Conservation (phyloP, 352 stramenopile genomes). For the Pythium coloratum region DNA sequence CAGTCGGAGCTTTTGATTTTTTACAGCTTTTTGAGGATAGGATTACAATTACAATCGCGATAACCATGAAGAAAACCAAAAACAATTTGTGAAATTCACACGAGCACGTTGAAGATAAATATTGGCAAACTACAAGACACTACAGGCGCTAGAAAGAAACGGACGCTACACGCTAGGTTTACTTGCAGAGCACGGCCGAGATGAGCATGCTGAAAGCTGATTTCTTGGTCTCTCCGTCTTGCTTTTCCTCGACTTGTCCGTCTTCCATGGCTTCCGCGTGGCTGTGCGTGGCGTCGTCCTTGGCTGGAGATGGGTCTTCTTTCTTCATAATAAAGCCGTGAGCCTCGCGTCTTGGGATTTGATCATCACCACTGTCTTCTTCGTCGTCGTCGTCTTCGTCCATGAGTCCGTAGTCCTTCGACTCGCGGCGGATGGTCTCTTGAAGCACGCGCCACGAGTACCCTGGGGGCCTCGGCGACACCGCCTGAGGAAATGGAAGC, state of each 20-base stretch:
- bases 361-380: constrained; percentile 22
- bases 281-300: background rate
- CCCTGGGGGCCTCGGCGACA: constrained; percentile 33
- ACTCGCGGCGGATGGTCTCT: constrained; percentile 71
- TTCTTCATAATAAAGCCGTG: constrained; percentile 15
- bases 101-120: background rate
- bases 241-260: background rate
- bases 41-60: background rate
- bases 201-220: constrained; percentile 50
- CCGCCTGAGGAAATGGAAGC: constrained; percentile 3
- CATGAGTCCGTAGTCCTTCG: constrained; percentile 53
- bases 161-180: background rate
- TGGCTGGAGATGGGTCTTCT: background rate
- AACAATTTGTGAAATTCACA: background rate
- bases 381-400: constrained; percentile 45
- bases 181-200: constrained; percentile 49
- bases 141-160: too few species aligned
- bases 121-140: background rate
- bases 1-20: background rate
- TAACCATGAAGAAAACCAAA: background rate
- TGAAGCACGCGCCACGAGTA: constrained; percentile 81
- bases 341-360: constrained; percentile 8
- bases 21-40: constrained; percentile 4
- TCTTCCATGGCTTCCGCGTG: background rate
- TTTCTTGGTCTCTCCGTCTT: constrained; percentile 19